Evolutionary conservation across 1,139 yeast genomes (phyloP), one percentile per base, ranked within the genome.

Genomic region (Yamadazyma friedrichii): DNA sequence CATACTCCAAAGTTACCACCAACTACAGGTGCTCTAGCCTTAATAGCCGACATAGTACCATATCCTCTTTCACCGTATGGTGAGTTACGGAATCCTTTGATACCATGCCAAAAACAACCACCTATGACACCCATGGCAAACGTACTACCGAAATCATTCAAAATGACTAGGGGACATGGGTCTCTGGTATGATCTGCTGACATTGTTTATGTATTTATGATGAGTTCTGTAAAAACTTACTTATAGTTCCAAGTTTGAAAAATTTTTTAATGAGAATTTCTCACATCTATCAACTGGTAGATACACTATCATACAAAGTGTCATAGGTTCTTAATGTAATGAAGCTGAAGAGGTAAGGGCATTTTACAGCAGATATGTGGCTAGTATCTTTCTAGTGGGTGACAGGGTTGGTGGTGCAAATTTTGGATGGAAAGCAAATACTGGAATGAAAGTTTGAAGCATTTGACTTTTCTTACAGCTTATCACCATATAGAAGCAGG

Each of bases 1-100:
- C 99, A 93, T 33, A 88, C 96, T 67, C 98, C 98, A 59, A 93
- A 93, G 67, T 93, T 93, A 58, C 99, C 99, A 50, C 98, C 99
- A 43, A 93, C 91, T 39, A 93, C 96, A 33, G 99, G 99, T 2
- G 97, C 98, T 65, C 98, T 80, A 44, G 96, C 88, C 63, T 89
- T 88, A 54, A 93, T 84, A 40, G 98, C 98, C 30, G 88, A 74
- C 47, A 93, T 61, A 20, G 96, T 88, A 40, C 98, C 98, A 48
- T 79, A 70, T 55, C 95, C 76, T 71, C 98, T 82, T 67, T 93
- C 98, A 46, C 98, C 98, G 50, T 82, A 76, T 42, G 99, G 98
- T 11, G 97, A 88, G 76, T 94, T 94, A 65, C 98, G 81, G 78
- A 93, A 93, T 37, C 99, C 99, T 64, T 94, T 93, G 60, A 93